phyloP scores from a whole-genome alignment of 2,329 filamentous ascomycete species.

The Xylariaceae sp. region DNA sequence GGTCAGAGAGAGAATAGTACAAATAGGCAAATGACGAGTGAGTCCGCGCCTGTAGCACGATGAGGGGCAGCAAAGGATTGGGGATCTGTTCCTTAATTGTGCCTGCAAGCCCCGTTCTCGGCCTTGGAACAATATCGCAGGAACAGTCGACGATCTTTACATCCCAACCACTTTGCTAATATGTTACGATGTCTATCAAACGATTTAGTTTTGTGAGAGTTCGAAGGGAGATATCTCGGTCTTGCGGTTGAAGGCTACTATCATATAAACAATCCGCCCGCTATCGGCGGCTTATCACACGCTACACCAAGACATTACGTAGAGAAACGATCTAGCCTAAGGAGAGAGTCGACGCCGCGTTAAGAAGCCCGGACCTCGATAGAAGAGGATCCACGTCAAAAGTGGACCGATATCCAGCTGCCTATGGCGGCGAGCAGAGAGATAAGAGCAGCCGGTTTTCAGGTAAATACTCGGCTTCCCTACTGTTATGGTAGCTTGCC shows the following conservation, averaged over 20 bases:
- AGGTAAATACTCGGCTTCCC: too few species aligned
- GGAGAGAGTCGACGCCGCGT: too few species aligned
- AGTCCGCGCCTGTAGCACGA: neutral
- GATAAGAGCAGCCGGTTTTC: neutral
- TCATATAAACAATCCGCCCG: constrained; percentile 21
- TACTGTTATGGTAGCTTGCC: too few species aligned
- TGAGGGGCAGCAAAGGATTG: constrained; percentile 6
- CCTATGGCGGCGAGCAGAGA: neutral
- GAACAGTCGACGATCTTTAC: neutral
- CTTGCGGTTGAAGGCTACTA: constrained; percentile 18
- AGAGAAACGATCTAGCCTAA: too few species aligned
- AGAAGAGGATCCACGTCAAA: too few species aligned
- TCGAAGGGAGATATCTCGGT: constrained; percentile 34
- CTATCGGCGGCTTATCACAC: constrained; percentile 32
- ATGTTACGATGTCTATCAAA: constrained; percentile 23
- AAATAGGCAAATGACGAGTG: neutral
- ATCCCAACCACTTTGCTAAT: constrained; percentile 10
- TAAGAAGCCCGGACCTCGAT: too few species aligned
- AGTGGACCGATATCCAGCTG: constrained; percentile 3
- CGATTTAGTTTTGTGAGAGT: constrained; percentile 4
- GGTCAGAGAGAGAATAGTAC: neutral
- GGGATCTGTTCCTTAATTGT: neutral
- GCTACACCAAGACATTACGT: neutral
- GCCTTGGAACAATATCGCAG: constrained; percentile 15
- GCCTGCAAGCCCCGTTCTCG: constrained; percentile 33